These are phyloP conservation scores for Xanthoconium separans DNA, from an alignment of 1,284 basidiomycete genomes.

Conservation along the genomic window DNA sequence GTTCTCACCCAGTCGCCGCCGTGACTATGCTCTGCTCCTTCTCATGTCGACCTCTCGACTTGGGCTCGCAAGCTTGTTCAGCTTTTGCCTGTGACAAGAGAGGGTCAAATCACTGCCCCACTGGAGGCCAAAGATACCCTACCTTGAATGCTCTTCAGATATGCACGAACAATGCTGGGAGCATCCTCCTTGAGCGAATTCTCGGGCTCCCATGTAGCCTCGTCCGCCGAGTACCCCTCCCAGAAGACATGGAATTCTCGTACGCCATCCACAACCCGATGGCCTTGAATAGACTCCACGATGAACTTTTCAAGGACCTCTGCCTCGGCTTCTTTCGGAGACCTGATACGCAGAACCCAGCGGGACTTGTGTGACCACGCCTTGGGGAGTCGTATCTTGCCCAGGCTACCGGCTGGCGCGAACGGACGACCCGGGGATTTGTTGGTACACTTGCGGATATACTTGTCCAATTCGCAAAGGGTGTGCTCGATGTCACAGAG, in stretches of 20 bases:
- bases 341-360: slow-evolving; percentile 37
- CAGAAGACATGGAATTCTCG: slow-evolving; percentile 56
- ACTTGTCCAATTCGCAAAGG: slow-evolving; percentile 68
- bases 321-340: slow-evolving; percentile 34
- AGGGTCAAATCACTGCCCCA: neutral
- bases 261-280: slow-evolving; percentile 33
- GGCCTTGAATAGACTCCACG: slow-evolving; percentile 29
- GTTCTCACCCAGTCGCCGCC: slow-evolving; percentile 20
- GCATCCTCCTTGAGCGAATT: slow-evolving; percentile 47
- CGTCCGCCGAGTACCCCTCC: slow-evolving; percentile 54
- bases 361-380: slow-evolving; percentile 51
- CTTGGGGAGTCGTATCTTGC: slow-evolving; percentile 41
- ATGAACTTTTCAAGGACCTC: slow-evolving; percentile 42
- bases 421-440: slow-evolving; percentile 29
- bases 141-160: slow-evolving; percentile 22
- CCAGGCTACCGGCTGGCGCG: slow-evolving; percentile 28
- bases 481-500: slow-evolving; percentile 67
- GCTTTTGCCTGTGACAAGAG: slow-evolving; percentile 9
- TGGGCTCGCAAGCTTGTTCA: neutral
- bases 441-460: slow-evolving; percentile 42
- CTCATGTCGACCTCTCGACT: neutral
- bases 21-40: neutral
- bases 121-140: neutral
- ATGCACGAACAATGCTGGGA: slow-evolving; percentile 20
- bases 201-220: slow-evolving; percentile 66